Conservation (phyloP, 2,329 filamentous ascomycete species). For the Gnomoniopsis sp. region DNA sequence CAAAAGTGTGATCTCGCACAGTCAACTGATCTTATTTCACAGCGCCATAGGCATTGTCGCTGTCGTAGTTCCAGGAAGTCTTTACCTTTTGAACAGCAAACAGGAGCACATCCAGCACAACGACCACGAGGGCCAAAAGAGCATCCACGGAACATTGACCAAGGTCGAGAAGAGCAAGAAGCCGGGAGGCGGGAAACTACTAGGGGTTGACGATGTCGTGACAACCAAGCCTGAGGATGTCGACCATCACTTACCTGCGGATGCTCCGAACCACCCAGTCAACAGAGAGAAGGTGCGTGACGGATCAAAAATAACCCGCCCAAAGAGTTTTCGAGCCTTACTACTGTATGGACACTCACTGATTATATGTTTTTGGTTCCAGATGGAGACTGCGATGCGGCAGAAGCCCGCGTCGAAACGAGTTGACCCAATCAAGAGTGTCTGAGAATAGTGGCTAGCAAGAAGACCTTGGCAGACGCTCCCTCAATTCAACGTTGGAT, state of each 20-base stretch:
- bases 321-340: no score
- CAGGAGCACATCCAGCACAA: conserved; percentile 6
- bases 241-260: not conserved
- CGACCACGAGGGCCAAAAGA: conserved; percentile 12
- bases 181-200: not conserved
- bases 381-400: not conserved
- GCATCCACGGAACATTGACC: not conserved
- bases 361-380: not conserved
- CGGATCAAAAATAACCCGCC: not conserved
- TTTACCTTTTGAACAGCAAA: conserved; percentile 2
- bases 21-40: not conserved
- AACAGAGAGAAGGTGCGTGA: conserved; percentile 4
- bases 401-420: not conserved
- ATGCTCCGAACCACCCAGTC: conserved; percentile 5
- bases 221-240: conserved; percentile 3
- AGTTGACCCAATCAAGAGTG: not conserved
- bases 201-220: not conserved
- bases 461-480: no score
- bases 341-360: not conserved
- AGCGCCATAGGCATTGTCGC: conserved; percentile 1
- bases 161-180: not conserved
- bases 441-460: not conserved
- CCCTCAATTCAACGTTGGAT: no score
- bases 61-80: not conserved
- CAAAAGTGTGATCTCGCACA: not conserved